phyloP scores from a whole-genome alignment of 352 stramenopile species.

The Pythium phragmitis region DNA sequence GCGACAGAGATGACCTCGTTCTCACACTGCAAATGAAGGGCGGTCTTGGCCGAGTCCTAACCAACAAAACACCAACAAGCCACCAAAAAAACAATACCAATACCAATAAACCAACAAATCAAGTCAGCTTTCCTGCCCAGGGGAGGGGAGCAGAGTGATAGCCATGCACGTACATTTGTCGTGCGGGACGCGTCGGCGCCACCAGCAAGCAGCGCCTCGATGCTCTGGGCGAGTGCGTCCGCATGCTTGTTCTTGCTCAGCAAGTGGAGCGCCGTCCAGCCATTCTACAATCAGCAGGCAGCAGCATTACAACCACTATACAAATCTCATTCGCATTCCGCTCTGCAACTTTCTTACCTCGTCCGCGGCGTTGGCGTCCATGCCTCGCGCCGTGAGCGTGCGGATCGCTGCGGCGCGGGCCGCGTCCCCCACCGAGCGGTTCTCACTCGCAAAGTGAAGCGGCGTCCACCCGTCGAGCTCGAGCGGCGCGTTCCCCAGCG shows the following conservation, averaged over 20 bases:
- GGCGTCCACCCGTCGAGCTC: slow-evolving; percentile 75
- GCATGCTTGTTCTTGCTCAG: slow-evolving; percentile 41
- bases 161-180: slow-evolving; percentile 21
- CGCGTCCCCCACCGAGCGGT: slow-evolving; percentile 42
- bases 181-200: slow-evolving; percentile 16
- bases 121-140: neutral
- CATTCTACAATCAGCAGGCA: slow-evolving; percentile 36
- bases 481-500: slow-evolving; percentile 10
- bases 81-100: neutral
- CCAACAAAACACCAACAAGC: too few relatives aligned
- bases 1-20: slow-evolving; percentile 50
- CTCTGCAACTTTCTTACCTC: slow-evolving; percentile 36
- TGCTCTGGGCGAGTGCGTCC: slow-evolving; percentile 12
- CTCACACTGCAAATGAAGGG: slow-evolving; percentile 47
- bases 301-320: neutral
- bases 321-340: neutral
- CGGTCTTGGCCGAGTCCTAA: slow-evolving; percentile 30
- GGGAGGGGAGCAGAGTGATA: neutral
- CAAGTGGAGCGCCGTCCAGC: slow-evolving; percentile 70
- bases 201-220: slow-evolving; percentile 21
- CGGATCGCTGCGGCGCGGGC: slow-evolving; percentile 40
- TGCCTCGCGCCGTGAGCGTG: slow-evolving; percentile 32
- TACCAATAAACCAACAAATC: neutral
- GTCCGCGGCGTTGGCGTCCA: slow-evolving; percentile 58
- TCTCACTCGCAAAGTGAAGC: slow-evolving; percentile 75